Conservation (phyloP, 2,329 filamentous ascomycete species). For the Passalora sequoiae region DNA sequence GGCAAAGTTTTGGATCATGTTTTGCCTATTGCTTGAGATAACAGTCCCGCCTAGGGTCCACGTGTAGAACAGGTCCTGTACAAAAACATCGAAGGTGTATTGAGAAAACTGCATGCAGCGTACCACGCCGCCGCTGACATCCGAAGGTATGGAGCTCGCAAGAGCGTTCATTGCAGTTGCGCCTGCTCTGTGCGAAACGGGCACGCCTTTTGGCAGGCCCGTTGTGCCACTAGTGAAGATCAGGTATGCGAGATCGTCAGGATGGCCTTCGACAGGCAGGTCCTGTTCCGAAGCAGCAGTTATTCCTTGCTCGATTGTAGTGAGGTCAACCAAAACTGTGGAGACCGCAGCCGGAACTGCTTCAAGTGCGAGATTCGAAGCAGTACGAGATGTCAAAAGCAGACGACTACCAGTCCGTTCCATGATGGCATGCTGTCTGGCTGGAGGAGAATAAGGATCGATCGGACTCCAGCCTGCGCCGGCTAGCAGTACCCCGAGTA, state of each 20-base stretch:
- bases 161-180: constrained; percentile 35
- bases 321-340: constrained; percentile 5
- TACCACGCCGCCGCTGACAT: constrained; percentile 3
- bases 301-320: neutral
- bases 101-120: constrained; percentile 35
- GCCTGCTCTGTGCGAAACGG: constrained; percentile 36
- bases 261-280: constrained; percentile 4
- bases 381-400: constrained; percentile 5
- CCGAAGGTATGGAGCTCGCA: constrained; percentile 9
- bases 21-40: constrained; percentile 14
- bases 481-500: constrained; percentile 66
- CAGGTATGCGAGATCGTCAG: constrained; percentile 57
- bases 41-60: constrained; percentile 13
- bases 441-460: constrained; percentile 31
- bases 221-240: constrained; percentile 40
- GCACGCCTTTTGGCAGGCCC: constrained; percentile 38
- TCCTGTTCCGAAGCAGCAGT: neutral
- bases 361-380: constrained; percentile 2
- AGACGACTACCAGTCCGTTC: constrained; percentile 10
- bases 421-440: constrained; percentile 16
- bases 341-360: constrained; percentile 11
- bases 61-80: constrained; percentile 28
- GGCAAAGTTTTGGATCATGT: constrained; percentile 15
- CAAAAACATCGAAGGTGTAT: constrained; percentile 40
- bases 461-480: constrained; percentile 73